Evolutionary conservation across 305 asterid species (phyloP).

Genomic region (Rubia peregrina): DNA sequence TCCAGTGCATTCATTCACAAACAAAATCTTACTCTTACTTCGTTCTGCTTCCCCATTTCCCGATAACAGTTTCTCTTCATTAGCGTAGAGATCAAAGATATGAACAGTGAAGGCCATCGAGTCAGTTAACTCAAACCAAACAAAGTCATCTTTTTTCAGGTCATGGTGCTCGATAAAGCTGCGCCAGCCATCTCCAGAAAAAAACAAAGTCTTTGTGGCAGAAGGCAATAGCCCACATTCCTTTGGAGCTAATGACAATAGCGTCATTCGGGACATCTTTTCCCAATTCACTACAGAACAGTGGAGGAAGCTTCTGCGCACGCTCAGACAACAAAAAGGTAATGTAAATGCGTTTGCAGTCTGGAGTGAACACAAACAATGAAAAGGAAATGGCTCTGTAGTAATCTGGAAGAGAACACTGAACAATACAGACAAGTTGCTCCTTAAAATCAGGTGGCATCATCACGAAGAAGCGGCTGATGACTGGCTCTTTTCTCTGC

Average conservation of each 20-base stretch:
- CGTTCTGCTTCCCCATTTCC: background rate
- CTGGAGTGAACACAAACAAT: too few relatives aligned
- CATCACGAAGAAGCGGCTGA: too few relatives aligned
- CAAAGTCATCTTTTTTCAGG: background rate
- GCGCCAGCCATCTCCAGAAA: background rate
- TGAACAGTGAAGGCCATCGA: background rate
- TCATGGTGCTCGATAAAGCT: background rate
- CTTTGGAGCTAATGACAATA: background rate
- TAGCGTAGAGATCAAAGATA: background rate
- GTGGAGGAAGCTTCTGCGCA: background rate
- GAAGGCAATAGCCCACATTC: background rate
- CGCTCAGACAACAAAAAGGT: background rate
- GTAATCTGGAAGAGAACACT: too few relatives aligned
- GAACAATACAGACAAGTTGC: too few relatives aligned
- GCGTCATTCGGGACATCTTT: background rate
- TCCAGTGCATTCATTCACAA: background rate
- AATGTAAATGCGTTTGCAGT: too few relatives aligned
- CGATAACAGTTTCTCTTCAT: background rate
- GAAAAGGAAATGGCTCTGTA: too few relatives aligned
- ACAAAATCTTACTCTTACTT: background rate
- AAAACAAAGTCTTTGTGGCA: background rate
- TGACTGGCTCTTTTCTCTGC: too few relatives aligned
- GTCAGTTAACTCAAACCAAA: constrained; percentile 6
- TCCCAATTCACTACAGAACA: background rate
- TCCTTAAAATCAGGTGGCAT: too few relatives aligned